Base-by-base conservation (phyloP, 106 monocot species). In the Dioscorea zingiberensis region DNA sequence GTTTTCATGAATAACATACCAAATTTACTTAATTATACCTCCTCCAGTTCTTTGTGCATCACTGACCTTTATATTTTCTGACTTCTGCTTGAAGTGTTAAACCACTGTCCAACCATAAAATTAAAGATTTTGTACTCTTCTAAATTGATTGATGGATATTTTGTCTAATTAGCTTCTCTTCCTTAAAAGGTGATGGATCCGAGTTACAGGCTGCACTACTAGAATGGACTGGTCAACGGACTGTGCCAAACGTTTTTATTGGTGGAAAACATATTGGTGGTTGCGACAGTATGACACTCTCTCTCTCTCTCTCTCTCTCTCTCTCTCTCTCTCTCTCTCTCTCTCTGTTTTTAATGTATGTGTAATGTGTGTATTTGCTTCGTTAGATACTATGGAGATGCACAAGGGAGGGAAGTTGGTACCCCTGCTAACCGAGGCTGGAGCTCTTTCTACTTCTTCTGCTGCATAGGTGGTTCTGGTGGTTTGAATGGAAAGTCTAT, bases 221-320 rank as follows among this genome's bases (percentile, higher is more conserved):
- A 0, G 48, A 81, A 57, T 88, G 82, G 85, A 88, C 95, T 7
- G 83, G 85, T 8, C 95, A 88, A 47, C 78, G 85, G 28, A 97
- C 91, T 16, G 95, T 97, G 29, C 95, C 95, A 11, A 91, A 91
- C 65, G 83, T 91, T 44, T 91, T 97, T 49, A 80, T 97, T 30
- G 83, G 83, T 27, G 91, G 85, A 44, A 83, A 88, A 11, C 91
- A 97, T 66, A 86, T 91, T 18, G 95, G 95, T 47, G 91, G 95
- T 44, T 97, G 91, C 49, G 91, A 97, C 47, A 69, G 95, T 93
- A 78, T 25, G 78, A 19, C 28, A 4, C 54, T 46, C 48, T 26
- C 30, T 44, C 24, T 4, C 8, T 29, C 45, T 17, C 27, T 47
- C 2, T 7, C 5, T 13, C 2, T 22, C 1, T 25, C 6, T 47